Percentiles rank a stretch among this genome's conserved stretches.
Conservation (phyloP, 345 rosid genomes). For the Garcia nutans region DNA sequence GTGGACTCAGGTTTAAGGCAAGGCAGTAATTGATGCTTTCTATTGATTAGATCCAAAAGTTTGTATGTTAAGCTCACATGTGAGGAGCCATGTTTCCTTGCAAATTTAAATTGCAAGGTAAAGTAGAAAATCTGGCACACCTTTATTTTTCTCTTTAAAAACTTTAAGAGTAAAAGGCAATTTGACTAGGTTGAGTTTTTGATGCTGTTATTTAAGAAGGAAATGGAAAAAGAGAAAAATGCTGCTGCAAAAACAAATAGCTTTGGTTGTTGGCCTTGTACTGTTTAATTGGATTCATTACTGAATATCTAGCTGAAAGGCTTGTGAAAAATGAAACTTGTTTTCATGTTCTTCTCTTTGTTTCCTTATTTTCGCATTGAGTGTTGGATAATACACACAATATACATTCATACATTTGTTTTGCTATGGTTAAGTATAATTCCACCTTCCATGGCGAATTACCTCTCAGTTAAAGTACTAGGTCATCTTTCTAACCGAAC, state of each 20-base stretch:
- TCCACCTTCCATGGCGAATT: slow-evolving; percentile 2
- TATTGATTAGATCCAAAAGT: neutral
- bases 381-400: neutral
- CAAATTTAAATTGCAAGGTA: neutral
- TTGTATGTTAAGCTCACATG: neutral
- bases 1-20: neutral
- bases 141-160: neutral
- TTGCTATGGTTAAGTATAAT: neutral
- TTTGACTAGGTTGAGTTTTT: neutral
- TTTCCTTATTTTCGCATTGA: neutral
- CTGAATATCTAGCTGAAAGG: neutral
- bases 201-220: neutral
- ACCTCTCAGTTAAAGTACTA: neutral
- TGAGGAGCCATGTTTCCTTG: neutral
- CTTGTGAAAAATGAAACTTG: neutral
- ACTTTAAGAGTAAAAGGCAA: neutral
- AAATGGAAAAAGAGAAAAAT: neutral
- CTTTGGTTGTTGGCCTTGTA: neutral
- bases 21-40: neutral
- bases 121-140: neutral
- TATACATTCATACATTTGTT: neutral
- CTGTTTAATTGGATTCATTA: neutral
- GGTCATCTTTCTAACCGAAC: neutral
- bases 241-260: neutral
- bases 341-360: neutral